phyloP scores from a whole-genome alignment of 2,329 filamentous ascomycete genomes.

The Chaetomium globosum region DNA sequence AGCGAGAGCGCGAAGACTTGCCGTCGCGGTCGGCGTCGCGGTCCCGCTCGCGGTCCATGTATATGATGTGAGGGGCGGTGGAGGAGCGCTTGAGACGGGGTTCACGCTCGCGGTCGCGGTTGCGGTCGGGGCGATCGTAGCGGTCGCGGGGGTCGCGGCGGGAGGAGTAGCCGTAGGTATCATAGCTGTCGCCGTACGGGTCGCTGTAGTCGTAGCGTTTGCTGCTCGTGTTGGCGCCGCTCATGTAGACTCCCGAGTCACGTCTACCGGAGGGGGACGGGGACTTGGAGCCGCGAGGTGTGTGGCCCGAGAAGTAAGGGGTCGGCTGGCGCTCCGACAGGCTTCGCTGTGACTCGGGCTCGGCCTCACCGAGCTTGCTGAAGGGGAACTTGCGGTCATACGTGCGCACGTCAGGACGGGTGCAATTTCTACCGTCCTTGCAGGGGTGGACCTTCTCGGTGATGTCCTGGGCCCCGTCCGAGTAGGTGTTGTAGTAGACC shows the following conservation, averaged over 20 bases:
- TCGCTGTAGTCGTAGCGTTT: conserved; percentile 31
- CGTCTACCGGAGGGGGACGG: conserved; percentile 35
- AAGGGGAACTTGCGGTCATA: conserved; percentile 38
- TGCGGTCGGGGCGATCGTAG: conserved; percentile 20
- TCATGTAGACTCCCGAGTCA: conserved; percentile 37
- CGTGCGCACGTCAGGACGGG: conserved; percentile 35
- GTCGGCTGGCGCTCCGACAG: conserved; percentile 33
- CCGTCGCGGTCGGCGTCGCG: conserved; percentile 27
- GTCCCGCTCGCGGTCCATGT: conserved; percentile 31
- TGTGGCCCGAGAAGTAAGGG: conserved; percentile 30
- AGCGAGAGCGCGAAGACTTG: conserved; percentile 24
- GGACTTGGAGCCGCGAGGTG: conserved; percentile 36
- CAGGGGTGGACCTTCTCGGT: conserved; percentile 41
- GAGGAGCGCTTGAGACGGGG: conserved; percentile 37
- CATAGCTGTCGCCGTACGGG: conserved; percentile 19
- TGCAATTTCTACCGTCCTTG: conserved; percentile 39
- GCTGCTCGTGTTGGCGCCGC: conserved; percentile 29
- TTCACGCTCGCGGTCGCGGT: conserved; percentile 26
- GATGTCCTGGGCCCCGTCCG: conserved; percentile 40
- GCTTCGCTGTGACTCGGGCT: conserved; percentile 30
- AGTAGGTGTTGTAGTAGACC: conserved; percentile 43
- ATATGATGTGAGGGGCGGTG: conserved; percentile 36
- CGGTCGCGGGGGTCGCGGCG: conserved; percentile 27
- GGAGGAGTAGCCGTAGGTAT: conserved; percentile 27
- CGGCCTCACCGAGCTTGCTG: conserved; percentile 33